Conservation (phyloP, 148 eudicot species). For the Silene uniflora region DNA sequence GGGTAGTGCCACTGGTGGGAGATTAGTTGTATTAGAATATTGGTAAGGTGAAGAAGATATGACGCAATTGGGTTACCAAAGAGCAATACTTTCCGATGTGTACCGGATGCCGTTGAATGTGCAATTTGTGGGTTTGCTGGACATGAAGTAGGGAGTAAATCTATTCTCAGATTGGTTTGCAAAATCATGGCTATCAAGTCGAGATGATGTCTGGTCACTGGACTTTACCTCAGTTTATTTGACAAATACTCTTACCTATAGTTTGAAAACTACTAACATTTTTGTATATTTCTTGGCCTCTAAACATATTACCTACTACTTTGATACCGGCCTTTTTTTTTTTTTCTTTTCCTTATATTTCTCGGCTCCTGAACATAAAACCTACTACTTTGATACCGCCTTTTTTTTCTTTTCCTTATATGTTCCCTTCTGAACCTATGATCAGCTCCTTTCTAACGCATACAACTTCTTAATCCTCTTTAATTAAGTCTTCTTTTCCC, state of each 20-base stretch:
- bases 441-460: slow-evolving; percentile 2
- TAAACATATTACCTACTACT: slow-evolving; percentile 26
- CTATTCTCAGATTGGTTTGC: slow-evolving; percentile 23
- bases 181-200: slow-evolving; percentile 18
- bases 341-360: background rate
- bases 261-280: slow-evolving; percentile 28
- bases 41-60: slow-evolving; percentile 16
- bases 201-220: slow-evolving; percentile 18
- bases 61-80: background rate
- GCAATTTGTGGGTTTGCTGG: slow-evolving; percentile 18
- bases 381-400: slow-evolving; percentile 19
- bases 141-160: slow-evolving; percentile 23
- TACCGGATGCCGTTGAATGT: slow-evolving; percentile 15
- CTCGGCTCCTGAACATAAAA: slow-evolving; percentile 39
- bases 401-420: background rate
- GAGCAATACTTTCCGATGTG: slow-evolving; percentile 11
- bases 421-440: slow-evolving; percentile 5
- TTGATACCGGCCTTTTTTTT: slow-evolving; percentile 21
- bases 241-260: slow-evolving; percentile 27
- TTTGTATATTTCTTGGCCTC: slow-evolving; percentile 43
- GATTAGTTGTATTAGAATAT: slow-evolving; percentile 2
- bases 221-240: slow-evolving; percentile 29
- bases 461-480: background rate
- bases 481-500: background rate
- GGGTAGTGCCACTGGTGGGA: slow-evolving; percentile 16